Conservation (phyloP, 108 stramenopile genomes). For the Stephanodiscus minutulus region DNA sequence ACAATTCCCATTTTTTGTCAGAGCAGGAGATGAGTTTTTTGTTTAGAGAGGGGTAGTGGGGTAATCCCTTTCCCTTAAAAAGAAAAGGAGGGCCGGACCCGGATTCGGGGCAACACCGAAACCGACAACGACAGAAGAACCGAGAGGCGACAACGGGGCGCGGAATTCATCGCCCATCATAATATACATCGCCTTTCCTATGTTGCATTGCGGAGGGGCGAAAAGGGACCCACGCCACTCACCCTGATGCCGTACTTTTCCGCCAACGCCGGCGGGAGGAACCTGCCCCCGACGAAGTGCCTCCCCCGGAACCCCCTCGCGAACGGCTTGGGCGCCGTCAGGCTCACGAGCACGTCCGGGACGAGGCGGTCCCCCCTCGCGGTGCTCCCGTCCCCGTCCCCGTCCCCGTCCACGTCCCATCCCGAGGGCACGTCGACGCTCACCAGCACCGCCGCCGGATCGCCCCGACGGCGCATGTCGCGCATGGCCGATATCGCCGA, state of each 20-base stretch:
- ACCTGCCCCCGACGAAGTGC: constrained; percentile 95
- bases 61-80: no score
- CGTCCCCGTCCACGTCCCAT: constrained; percentile 92
- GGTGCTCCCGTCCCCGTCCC: constrained; percentile 33
- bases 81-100: no score
- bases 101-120: no score
- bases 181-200: no score
- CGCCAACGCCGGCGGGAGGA: constrained; percentile 83
- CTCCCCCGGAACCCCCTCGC: constrained; percentile 72
- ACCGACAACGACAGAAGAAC: no score
- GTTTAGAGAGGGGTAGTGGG: not conserved
- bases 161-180: no score
- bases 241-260: constrained; percentile 79
- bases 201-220: not conserved
- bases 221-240: not conserved
- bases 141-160: no score
- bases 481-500: constrained; percentile 68
- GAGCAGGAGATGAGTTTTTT: not conserved
- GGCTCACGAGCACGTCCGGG: constrained; percentile 85
- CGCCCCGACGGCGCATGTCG: constrained; percentile 36
- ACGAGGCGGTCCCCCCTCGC: constrained; percentile 20
- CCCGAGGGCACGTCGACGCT: constrained; percentile 96
- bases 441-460: constrained; percentile 52
- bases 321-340: constrained; percentile 93
- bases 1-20: not conserved